Conservation (phyloP, 164 flowering plant species). For the Stephania yunnanensis region DNA sequence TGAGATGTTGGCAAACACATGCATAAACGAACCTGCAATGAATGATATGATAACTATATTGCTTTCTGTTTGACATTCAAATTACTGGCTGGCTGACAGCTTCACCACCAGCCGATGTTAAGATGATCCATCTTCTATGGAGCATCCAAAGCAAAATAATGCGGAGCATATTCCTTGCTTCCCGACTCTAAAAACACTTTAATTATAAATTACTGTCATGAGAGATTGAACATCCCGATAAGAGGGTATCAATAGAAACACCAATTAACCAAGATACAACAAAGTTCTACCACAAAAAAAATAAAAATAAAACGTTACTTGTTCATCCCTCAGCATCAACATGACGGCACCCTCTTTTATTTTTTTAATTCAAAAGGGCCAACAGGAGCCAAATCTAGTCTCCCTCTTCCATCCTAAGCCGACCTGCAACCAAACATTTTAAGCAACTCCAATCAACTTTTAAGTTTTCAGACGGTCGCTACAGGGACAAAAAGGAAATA, state of each 20-base stretch:
- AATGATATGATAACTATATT: too few relatives aligned
- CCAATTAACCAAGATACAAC: not conserved
- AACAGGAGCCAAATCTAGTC: not conserved
- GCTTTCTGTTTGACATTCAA: too few relatives aligned
- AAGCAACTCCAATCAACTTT: not conserved
- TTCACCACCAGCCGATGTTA: not conserved
- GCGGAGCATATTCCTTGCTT: not conserved
- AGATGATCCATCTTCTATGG: not conserved
- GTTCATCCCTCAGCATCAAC: not conserved
- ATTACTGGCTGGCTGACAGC: not conserved
- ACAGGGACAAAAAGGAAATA: not conserved
- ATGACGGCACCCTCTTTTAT: not conserved
- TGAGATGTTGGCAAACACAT: too few relatives aligned
- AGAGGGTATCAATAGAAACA: not conserved
- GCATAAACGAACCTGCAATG: too few relatives aligned
- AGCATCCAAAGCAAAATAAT: not conserved
- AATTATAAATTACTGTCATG: not conserved
- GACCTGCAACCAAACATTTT: constrained; percentile 15
- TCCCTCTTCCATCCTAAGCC: constrained; percentile 1
- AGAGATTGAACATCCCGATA: not conserved
- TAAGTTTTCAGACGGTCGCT: not conserved
- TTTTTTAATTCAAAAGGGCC: not conserved
- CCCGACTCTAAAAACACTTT: not conserved
- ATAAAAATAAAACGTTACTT: not conserved
- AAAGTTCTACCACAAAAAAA: not conserved